A percentile compares a stretch with the other conserved stretches of the same genome.
These are phyloP conservation scores for Lomentospora prolificans DNA, from an alignment of 2,329 filamentous ascomycete genomes.

Conservation along the genomic window DNA sequence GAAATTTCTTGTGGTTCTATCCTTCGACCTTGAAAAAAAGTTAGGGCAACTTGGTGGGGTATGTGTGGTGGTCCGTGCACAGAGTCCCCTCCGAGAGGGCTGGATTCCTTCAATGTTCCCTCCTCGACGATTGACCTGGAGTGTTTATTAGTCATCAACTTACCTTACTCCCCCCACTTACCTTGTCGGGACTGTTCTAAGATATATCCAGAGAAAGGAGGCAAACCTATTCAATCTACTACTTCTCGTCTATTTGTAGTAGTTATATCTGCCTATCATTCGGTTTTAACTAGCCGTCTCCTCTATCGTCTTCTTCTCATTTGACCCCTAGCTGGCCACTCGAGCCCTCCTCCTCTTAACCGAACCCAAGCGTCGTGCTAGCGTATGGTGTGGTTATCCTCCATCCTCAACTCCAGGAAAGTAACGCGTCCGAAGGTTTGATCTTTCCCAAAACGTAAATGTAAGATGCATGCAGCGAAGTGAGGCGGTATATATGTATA, in stretches of 20 bases:
- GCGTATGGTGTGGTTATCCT: neutral
- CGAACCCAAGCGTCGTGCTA: neutral
- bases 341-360: neutral
- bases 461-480: neutral
- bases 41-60: constrained; percentile 19
- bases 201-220: too few relatives aligned
- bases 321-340: neutral
- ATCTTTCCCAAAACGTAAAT: neutral
- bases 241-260: neutral
- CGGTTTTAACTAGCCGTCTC: neutral
- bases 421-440: neutral
- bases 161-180: too few relatives aligned
- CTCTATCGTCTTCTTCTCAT: neutral
- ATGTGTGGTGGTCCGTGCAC: neutral
- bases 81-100: neutral
- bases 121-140: neutral
- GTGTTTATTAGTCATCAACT: neutral
- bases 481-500: neutral
- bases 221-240: too few relatives aligned
- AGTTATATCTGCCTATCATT: neutral
- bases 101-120: neutral
- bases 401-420: neutral
- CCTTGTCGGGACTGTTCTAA: too few relatives aligned
- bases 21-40: constrained; percentile 16
- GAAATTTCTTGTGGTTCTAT: constrained; percentile 21